These are phyloP conservation scores for Schizothecium vesticola DNA, from an alignment of 495 filamentous ascomycete species.

Conservation along the genomic window DNA sequence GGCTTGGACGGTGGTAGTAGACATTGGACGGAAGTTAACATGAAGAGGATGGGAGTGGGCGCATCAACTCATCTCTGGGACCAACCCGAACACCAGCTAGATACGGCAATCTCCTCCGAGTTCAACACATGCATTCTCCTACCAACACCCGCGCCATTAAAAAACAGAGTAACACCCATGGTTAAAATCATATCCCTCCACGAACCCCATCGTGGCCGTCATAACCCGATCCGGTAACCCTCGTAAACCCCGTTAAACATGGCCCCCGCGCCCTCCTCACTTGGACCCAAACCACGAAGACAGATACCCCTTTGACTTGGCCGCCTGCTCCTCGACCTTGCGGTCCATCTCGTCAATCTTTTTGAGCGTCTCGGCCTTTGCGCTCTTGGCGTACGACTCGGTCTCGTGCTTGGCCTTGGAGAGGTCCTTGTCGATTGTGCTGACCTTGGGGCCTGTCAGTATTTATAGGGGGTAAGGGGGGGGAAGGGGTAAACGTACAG, in stretches of 20 bases:
- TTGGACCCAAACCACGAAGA: constrained; percentile 79
- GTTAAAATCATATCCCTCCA: neutral
- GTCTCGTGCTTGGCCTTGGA: constrained; percentile 50
- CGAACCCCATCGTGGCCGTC: neutral
- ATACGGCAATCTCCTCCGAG: neutral
- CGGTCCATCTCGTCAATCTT: constrained; percentile 70
- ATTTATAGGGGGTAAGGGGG: neutral
- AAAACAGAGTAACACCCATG: neutral
- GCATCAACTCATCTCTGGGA: neutral
- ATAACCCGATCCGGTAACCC: neutral
- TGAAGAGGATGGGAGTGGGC: neutral
- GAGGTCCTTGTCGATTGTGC: constrained; percentile 55
- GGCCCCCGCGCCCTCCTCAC: constrained; percentile 12
- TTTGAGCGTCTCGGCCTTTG: constrained; percentile 54
- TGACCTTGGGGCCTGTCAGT: constrained; percentile 44
- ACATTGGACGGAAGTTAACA: neutral
- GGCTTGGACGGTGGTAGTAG: neutral
- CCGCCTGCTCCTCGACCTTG: constrained; percentile 68
- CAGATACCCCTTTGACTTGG: constrained; percentile 72
- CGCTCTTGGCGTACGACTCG: constrained; percentile 55
- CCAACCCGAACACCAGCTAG: neutral
- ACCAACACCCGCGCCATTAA: neutral
- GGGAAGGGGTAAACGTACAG: constrained; percentile 30
- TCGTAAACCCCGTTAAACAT: neutral
- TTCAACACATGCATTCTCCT: neutral